These are phyloP conservation scores for Pseudogymnoascus sp. DNA, from an alignment of 2,329 filamentous ascomycete genomes.

Conservation along the genomic window DNA sequence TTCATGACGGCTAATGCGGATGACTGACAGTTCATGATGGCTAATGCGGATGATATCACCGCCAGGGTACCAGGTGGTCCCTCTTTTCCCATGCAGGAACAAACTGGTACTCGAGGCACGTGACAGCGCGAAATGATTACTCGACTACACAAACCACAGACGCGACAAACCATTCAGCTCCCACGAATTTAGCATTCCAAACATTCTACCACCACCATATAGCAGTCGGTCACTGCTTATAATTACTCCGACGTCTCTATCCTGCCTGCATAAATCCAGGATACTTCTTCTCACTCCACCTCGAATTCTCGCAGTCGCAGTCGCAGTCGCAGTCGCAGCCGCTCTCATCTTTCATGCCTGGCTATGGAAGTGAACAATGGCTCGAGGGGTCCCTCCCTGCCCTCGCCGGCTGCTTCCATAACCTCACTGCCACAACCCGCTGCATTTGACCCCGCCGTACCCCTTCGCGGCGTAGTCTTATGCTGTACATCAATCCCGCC, in stretches of 20 bases:
- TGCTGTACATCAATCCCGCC: conserved; percentile 83
- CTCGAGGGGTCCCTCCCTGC: conserved; percentile 2
- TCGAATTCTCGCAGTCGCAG: neutral
- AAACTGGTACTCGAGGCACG: neutral
- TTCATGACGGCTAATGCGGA: neutral
- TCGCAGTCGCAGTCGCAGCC: neutral
- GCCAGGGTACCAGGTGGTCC: neutral
- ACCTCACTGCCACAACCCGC: neutral
- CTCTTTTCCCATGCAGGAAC: neutral
- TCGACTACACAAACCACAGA: neutral
- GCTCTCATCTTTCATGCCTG: conserved; percentile 2
- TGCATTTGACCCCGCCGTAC: conserved; percentile 38
- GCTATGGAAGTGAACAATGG: neutral
- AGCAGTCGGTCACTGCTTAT: neutral
- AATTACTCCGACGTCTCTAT: neutral
- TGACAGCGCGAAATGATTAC: neutral
- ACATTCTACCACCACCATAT: neutral
- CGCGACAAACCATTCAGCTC: neutral
- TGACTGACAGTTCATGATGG: neutral
- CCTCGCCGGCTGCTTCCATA: neutral
- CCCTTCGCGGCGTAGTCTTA: conserved; percentile 66
- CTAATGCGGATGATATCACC: neutral
- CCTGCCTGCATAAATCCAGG: neutral
- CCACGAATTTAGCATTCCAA: neutral
- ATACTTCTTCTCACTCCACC: neutral